These are phyloP conservation scores for Syncephalastrum sp. DNA, from an alignment of 371 early-diverging fungal genomes.

Conservation along the genomic window DNA sequence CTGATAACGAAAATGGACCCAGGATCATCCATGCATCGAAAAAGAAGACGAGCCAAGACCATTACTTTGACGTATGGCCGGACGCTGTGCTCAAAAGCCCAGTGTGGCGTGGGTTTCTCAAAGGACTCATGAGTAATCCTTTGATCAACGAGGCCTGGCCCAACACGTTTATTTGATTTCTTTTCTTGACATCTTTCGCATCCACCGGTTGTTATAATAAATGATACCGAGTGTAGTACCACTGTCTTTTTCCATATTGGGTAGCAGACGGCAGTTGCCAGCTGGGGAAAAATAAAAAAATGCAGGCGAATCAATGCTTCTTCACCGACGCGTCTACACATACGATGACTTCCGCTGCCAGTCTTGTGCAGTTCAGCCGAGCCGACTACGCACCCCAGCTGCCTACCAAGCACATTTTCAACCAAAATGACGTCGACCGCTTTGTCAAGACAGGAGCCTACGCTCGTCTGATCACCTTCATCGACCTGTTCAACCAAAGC, in stretches of 20 bases:
- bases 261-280: too few species aligned
- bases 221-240: too few species aligned
- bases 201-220: too few species aligned
- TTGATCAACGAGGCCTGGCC: slow-evolving; percentile 48
- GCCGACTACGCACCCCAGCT: slow-evolving; percentile 16
- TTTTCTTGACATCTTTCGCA: too few species aligned
- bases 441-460: slow-evolving; percentile 70
- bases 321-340: too few species aligned
- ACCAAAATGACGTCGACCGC: slow-evolving; percentile 48
- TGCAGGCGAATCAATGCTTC: too few species aligned
- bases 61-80: slow-evolving; percentile 31
- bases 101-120: slow-evolving; percentile 48
- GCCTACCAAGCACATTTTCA: slow-evolving; percentile 59
- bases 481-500: slow-evolving; percentile 67
- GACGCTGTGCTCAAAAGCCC: slow-evolving; percentile 33
- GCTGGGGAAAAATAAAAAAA: too few species aligned
- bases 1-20: slow-evolving; percentile 22
- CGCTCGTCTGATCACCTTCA: slow-evolving; percentile 69
- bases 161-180: slow-evolving; percentile 24
- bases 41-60: slow-evolving; percentile 11
- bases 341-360: too few species aligned
- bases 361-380: too few species aligned
- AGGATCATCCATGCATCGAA: slow-evolving; percentile 9
- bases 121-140: slow-evolving; percentile 51
- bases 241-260: too few species aligned